Conservation (phyloP, 768 basidiomycete species). For the Pluteus cervinus region DNA sequence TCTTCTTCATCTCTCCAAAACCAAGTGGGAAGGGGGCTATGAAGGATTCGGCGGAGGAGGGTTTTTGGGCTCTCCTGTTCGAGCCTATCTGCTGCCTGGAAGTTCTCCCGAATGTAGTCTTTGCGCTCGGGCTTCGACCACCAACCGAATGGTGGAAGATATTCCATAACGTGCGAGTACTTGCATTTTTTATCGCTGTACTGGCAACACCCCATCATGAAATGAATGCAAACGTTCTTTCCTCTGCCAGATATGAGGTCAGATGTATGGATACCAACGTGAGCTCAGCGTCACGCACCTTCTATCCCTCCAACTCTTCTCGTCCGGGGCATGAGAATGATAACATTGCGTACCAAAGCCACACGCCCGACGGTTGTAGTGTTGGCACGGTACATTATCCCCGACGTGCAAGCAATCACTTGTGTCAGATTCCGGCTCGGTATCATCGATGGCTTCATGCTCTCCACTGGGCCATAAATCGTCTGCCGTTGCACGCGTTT, state of each 20-base stretch:
- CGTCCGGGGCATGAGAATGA: slow-evolving; percentile 47
- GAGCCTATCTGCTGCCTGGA: no score
- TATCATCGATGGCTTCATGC: no score
- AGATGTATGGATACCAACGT: background rate
- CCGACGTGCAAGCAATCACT: slow-evolving; percentile 45
- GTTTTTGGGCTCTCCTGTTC: no score
- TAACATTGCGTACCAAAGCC: slow-evolving; percentile 29
- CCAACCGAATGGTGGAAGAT: slow-evolving; percentile 34
- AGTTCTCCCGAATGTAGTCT: no score
- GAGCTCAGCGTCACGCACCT: slow-evolving; percentile 26
- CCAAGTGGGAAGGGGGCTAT: no score
- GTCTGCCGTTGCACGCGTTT: slow-evolving; percentile 9
- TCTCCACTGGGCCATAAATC: no score
- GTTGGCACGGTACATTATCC: slow-evolving; percentile 41
- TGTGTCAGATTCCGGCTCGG: slow-evolving; percentile 42
- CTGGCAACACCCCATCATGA: slow-evolving; percentile 33
- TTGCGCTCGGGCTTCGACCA: slow-evolving; percentile 25
- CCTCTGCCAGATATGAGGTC: slow-evolving; percentile 23
- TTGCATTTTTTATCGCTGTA: slow-evolving; percentile 29
- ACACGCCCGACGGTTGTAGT: slow-evolving; percentile 47
- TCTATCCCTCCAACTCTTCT: slow-evolving; percentile 41
- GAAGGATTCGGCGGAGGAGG: no score
- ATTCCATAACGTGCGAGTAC: slow-evolving; percentile 35
- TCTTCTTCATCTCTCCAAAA: no score
- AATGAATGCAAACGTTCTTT: slow-evolving; percentile 41